Percentiles rank a stretch among this genome's conserved stretches.
phyloP scores from a whole-genome alignment of 2,329 filamentous ascomycete genomes.

The Metarhizium humberi region DNA sequence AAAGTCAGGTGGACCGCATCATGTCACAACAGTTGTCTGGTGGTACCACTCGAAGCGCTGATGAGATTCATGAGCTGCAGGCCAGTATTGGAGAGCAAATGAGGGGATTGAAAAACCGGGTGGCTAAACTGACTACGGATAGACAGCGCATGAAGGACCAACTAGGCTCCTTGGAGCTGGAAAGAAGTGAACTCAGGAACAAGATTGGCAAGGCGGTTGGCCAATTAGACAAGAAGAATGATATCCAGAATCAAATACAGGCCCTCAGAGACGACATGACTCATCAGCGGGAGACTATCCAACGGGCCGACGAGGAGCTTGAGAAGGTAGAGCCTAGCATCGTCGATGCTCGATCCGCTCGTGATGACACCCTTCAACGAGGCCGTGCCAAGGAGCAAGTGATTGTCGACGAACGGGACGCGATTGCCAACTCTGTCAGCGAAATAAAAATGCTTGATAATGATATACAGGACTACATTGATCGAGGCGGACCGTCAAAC shows the following conservation, averaged over 20 bases:
- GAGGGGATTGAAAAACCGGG: constrained; percentile 50
- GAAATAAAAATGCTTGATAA: constrained; percentile 66
- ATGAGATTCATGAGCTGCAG: constrained; percentile 76
- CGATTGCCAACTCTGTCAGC: constrained; percentile 63
- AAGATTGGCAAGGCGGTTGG: constrained; percentile 62
- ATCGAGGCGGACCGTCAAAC: constrained; percentile 63
- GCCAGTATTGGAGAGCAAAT: constrained; percentile 58
- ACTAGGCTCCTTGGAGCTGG: constrained; percentile 64
- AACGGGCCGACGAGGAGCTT: constrained; percentile 62
- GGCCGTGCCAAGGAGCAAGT: constrained; percentile 65
- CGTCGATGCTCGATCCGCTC: constrained; percentile 62
- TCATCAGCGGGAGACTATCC: constrained; percentile 62
- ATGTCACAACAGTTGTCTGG: constrained; percentile 66
- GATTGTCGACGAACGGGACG: constrained; percentile 60
- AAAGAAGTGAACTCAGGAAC: constrained; percentile 64
- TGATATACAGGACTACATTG: constrained; percentile 72
- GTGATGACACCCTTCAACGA: constrained; percentile 66
- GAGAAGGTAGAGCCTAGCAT: constrained; percentile 68
- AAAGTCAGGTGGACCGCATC: constrained; percentile 66
- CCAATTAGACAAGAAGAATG: constrained; percentile 73
- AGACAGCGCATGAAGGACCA: constrained; percentile 61
- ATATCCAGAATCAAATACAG: constrained; percentile 61
- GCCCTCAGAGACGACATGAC: constrained; percentile 58
- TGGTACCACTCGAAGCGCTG: constrained; percentile 56
- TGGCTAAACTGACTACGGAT: constrained; percentile 58